Evolutionary conservation across 2,329 filamentous ascomycete genomes (phyloP).

Genomic region (Xylaria sp.): DNA sequence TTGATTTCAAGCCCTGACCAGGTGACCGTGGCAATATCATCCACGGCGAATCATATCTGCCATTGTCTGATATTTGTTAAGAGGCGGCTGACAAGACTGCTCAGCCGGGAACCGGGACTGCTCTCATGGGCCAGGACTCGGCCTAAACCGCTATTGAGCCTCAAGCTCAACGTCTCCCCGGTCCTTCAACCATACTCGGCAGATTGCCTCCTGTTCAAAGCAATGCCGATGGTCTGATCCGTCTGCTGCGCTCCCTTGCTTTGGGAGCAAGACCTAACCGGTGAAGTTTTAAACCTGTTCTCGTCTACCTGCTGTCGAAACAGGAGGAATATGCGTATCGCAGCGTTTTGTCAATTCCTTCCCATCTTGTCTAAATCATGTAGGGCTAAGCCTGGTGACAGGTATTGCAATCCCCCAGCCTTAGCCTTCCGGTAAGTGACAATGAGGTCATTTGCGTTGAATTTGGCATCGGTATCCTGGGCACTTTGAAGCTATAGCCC

Average conservation of each 20-base stretch:
- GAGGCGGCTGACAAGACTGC: background rate
- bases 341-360: background rate
- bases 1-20: background rate
- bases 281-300: background rate
- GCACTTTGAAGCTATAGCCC: background rate
- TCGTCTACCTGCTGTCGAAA: background rate
- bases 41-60: background rate
- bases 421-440: background rate
- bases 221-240: background rate
- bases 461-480: background rate
- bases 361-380: background rate
- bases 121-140: background rate
- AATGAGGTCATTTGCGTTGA: background rate
- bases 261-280: background rate
- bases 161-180: background rate
- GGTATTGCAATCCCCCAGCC: background rate
- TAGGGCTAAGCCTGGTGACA: background rate
- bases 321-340: background rate
- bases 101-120: background rate
- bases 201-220: background rate
- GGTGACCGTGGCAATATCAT: slow-evolving; percentile 10
- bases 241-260: background rate
- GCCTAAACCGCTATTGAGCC: background rate
- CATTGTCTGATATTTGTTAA: background rate
- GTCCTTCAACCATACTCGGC: background rate